Conservation (phyloP, 345 rosid species). For the Carallia brachiata region DNA sequence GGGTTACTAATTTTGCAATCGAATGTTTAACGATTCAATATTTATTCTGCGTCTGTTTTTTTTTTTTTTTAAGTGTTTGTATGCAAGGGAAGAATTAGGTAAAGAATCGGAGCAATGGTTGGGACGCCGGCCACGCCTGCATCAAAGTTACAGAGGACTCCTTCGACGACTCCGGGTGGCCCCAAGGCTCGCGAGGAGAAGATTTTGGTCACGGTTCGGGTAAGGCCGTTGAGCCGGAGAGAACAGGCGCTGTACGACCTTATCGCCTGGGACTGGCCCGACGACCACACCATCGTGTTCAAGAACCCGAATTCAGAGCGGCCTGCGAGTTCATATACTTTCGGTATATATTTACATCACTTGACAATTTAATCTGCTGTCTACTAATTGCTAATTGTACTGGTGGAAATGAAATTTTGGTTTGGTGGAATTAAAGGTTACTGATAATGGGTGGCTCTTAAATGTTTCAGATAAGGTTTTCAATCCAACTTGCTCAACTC, state of each 20-base stretch:
- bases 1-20: background rate
- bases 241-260: constrained; percentile 90
- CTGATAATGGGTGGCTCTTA: background rate
- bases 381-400: background rate
- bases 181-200: constrained; percentile 70
- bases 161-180: constrained; percentile 52
- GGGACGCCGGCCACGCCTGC: constrained; percentile 64
- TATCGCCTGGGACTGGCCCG: constrained; percentile 86
- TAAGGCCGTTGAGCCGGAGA: constrained; percentile 76
- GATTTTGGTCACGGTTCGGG: constrained; percentile 77
- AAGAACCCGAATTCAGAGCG: constrained; percentile 69
- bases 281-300: constrained; percentile 54
- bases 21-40: background rate
- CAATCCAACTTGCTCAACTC: constrained; percentile 62
- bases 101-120: constrained; percentile 36
- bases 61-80: background rate
- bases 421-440: no score
- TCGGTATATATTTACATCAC: constrained; percentile 45
- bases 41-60: background rate
- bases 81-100: constrained; percentile 14
- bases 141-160: constrained; percentile 28
- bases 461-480: constrained; percentile 71
- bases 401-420: background rate
- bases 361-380: background rate
- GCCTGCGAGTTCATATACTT: constrained; percentile 38